Evolutionary conservation across 768 basidiomycete species (phyloP), one percentile per base, ranked within the genome.

Genomic region (Hygrocybe punicea): DNA sequence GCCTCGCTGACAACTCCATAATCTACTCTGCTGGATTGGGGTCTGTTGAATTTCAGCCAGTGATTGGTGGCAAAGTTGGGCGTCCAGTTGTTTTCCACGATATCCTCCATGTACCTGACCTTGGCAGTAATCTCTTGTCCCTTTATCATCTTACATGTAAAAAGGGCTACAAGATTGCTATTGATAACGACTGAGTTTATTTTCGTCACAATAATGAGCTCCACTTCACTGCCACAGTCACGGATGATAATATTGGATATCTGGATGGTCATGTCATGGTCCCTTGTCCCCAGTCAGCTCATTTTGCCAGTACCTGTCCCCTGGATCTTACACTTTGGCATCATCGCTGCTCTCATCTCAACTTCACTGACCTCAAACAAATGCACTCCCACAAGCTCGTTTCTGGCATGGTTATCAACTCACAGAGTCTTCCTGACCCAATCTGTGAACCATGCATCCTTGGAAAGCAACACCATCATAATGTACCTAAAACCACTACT

Each of bases 391-490:
- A 66, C 25, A 42, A 62, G 2, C 59, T 67, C 0, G 69, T 71
- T 6, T 50, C 17, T 34, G 66, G 71, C n/a, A 49, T 70, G 56
- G 55, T 55, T 8, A 33, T 73, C 37, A 45, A 61, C 35, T 61
- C 63, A 1, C 44, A 56, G 14, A 49, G 23, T 13, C 7, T 37
- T 10, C 65, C 65, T 11, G 68, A 67, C 57, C 67, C 70, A n/a
- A 64, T 73, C 33, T 72, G 72, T 59, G 68, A 69, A 54, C 66
- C 68, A 6, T 72, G 72, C 53, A 58, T 72, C n/a, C 49, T 59
- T 6, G 70, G 71, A 11, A 73, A 73, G 51, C 63, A 60, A 40
- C 61, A 53, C 7, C 63, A 61, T 0, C 45, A 59, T 9, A 55
- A 52, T 17, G 45, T 64, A 14, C 58, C 63, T 13, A 56, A 35